Evolutionary conservation across 257 asterid genomes (phyloP), one percentile per base, ranked within the genome.

Genomic region (Orobanche coerulescens): DNA sequence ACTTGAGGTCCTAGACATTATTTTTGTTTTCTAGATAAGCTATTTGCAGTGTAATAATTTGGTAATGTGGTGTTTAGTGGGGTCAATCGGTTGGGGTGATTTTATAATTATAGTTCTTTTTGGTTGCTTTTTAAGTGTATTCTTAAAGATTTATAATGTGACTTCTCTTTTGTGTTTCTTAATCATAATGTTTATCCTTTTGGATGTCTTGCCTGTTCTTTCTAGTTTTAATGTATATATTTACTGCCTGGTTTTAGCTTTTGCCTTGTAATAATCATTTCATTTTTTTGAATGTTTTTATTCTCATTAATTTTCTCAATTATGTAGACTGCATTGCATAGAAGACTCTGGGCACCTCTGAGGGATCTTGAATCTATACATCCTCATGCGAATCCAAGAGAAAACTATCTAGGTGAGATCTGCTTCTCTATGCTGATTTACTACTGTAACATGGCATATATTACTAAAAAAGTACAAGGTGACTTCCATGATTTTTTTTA

Each of bases 331-430:
- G 75, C 80, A 59, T 71, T 76, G 71, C 39, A 71, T 61, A 77
- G 84, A 78, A 85, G 95, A 69, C 86, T 85, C 50, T 91, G 98
- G 98, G 90, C 87, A 26, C 89, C 95, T 18, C 76, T 88, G 69
- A 80, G 81, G 82, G 79, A 60, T 67, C 88, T 91, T 64, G 88
- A 85, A 67, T 66, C 89, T 40, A 57, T 91, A 55, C 89, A 82
- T 61, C 87, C 96, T 36, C 73, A 76, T 73, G 92, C 96, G 33
- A 84, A 88, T 76, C 86, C 88, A 8, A 78, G 94, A 75, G 88
- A 70, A 70, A 70, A 77, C 71, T 91, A 85, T 79, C 79, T 82
- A 76, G 95, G 98, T 91, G 77, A 78, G 82, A 77, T 75, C 58
- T 77, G 36, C 73, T 63, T 75, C 78, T 62, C 37, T 61, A 15